Evolutionary conservation across 1,139 yeast genomes (phyloP).

Genomic region (Pichia sp.): DNA sequence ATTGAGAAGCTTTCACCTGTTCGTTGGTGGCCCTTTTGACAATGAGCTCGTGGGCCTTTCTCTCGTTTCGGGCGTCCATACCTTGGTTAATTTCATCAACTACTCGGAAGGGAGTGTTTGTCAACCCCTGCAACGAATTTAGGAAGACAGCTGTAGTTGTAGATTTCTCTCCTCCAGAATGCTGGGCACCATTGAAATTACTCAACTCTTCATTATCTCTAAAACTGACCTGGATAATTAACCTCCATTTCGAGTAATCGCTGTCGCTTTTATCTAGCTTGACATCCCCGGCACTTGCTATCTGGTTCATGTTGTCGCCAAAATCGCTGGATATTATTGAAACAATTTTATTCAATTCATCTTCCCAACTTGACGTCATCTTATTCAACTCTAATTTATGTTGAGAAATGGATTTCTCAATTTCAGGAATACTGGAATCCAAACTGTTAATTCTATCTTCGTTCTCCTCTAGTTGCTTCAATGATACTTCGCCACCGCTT

Average conservation of each 20-base stretch:
- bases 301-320: conserved; percentile 59
- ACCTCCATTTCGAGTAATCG: conserved; percentile 70
- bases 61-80: conserved; percentile 93
- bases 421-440: conserved; percentile 36
- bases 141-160: conserved; percentile 89
- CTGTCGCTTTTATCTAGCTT: conserved; percentile 50
- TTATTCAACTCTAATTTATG: conserved; percentile 38
- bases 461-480: conserved; percentile 37
- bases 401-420: conserved; percentile 31
- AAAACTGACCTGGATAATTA: conserved; percentile 82
- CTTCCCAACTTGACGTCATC: conserved; percentile 52
- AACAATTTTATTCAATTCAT: conserved; percentile 50
- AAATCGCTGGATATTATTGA: conserved; percentile 57
- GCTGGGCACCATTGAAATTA: conserved; percentile 76
- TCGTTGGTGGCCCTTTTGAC: conserved; percentile 78
- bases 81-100: conserved; percentile 99
- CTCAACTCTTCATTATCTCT: conserved; percentile 69
- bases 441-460: conserved; percentile 31
- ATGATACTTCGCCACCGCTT: conserved; percentile 38
- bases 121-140: conserved; percentile 87
- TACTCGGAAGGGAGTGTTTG: conserved; percentile 87
- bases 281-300: conserved; percentile 85
- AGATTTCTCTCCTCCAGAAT: conserved; percentile 97
- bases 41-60: conserved; percentile 80
- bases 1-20: conserved; percentile 47